phyloP scores from a whole-genome alignment of 202 grass and related monocot species.

The Panicum virgatum region DNA sequence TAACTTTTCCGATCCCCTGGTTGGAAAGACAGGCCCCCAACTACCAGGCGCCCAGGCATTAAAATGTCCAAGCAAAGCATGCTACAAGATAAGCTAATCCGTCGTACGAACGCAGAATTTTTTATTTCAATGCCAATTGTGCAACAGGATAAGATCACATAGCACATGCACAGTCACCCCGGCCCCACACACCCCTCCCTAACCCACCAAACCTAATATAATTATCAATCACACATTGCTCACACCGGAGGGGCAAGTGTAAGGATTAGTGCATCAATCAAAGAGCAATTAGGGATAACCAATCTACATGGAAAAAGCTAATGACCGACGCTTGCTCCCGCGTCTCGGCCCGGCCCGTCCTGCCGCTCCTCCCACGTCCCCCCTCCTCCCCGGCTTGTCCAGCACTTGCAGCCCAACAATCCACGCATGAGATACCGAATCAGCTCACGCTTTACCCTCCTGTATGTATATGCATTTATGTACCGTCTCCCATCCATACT shows the following conservation, averaged over 20 bases:
- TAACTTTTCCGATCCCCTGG: constrained; percentile 24
- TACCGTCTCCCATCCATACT: no score
- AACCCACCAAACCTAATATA: constrained; percentile 5
- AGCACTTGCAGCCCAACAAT: no score
- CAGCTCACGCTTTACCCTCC: no score
- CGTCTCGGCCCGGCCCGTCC: no score
- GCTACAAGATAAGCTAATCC: constrained; percentile 23
- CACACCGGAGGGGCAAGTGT: not conserved
- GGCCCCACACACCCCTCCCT: not conserved
- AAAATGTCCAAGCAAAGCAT: constrained; percentile 42
- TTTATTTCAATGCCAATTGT: constrained; percentile 16
- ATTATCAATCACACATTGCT: constrained; percentile 25
- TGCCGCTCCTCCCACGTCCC: no score
- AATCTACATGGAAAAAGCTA: no score
- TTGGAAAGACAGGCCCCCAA: constrained; percentile 38
- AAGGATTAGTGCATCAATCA: not conserved
- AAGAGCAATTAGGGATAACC: not conserved
- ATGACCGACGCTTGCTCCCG: no score
- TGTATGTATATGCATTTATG: no score
- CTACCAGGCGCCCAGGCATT: constrained; percentile 43
- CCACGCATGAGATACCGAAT: no score
- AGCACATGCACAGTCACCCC: constrained; percentile 45
- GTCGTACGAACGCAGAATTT: constrained; percentile 39
- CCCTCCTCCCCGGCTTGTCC: no score
- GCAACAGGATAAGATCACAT: constrained; percentile 59